A percentile compares a stretch with the other conserved stretches of the same genome.
phyloP scores from a whole-genome alignment of 257 asterid species.

The Scutellaria baicalensis region DNA sequence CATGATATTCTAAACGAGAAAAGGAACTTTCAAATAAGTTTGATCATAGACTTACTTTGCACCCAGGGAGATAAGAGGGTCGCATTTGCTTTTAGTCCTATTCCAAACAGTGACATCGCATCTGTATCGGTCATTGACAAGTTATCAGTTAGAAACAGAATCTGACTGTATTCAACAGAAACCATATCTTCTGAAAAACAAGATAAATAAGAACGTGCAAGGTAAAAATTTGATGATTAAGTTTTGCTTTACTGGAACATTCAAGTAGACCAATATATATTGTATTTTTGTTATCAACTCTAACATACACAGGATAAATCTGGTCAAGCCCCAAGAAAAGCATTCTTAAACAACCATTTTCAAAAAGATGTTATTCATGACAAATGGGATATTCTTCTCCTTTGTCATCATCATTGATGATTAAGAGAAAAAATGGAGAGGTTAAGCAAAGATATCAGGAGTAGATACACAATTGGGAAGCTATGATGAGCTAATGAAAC shows the following conservation, averaged over 20 bases:
- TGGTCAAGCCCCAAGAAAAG: not conserved
- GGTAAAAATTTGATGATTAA: not conserved
- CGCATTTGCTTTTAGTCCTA: slow-evolving; percentile 91
- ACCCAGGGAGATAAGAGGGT: slow-evolving; percentile 82
- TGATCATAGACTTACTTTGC: slow-evolving; percentile 61
- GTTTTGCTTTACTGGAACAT: not conserved
- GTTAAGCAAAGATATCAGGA: not conserved
- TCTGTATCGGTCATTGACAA: slow-evolving; percentile 24
- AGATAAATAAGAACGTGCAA: not conserved
- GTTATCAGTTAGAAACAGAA: not conserved
- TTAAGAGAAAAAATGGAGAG: not conserved
- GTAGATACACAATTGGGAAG: not conserved
- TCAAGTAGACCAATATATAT: not conserved
- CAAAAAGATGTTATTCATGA: not conserved
- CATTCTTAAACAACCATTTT: not conserved
- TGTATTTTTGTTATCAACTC: not conserved
- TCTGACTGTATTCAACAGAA: not conserved
- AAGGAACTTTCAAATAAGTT: not conserved
- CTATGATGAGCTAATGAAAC: not conserved
- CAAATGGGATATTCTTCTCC: not conserved
- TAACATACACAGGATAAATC: not conserved
- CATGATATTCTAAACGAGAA: not conserved
- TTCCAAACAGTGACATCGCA: slow-evolving; percentile 86
- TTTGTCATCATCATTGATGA: not conserved
- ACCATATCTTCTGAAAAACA: not conserved